Evolutionary conservation across 2,329 filamentous ascomycete genomes (phyloP).

Genomic region (Alternaria sp.): DNA sequence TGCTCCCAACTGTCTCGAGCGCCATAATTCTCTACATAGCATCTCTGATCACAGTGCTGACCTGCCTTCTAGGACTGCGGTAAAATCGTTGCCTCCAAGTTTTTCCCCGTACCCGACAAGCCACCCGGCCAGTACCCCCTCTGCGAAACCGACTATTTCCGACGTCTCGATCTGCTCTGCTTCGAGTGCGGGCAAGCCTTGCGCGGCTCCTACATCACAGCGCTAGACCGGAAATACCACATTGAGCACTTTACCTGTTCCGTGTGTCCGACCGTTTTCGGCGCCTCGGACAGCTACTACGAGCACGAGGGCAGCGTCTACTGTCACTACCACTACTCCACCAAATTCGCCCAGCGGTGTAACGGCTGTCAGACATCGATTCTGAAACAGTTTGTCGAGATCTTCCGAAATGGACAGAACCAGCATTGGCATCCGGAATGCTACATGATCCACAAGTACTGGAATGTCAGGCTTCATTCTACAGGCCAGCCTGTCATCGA

Average conservation of each 20-base stretch:
- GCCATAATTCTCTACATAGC: neutral
- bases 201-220: constrained; percentile 96
- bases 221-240: constrained; percentile 92
- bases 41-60: neutral
- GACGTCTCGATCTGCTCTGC: constrained; percentile 87
- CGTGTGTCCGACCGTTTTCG: constrained; percentile 95
- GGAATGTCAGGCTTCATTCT: constrained; percentile 83
- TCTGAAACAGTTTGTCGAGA: constrained; percentile 98
- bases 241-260: constrained; percentile 99
- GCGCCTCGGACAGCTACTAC: constrained; percentile 97
- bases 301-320: constrained; percentile 96
- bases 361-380: constrained; percentile 98
- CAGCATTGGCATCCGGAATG: constrained; percentile 99
- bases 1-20: neutral
- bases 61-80: constrained; percentile 76
- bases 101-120: constrained; percentile 95
- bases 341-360: constrained; percentile 92
- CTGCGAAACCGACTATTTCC: constrained; percentile 97
- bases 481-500: constrained; percentile 50
- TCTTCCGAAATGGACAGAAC: constrained; percentile 96
- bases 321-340: constrained; percentile 99
- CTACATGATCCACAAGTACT: constrained; percentile 99
- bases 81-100: constrained; percentile 96
- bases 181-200: constrained; percentile 91
- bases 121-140: constrained; percentile 90